A percentile compares a stretch with the other conserved stretches of the same genome.
Evolutionary conservation across 1,284 basidiomycete genomes (phyloP).

Genomic region (Takashimella koratensis): DNA sequence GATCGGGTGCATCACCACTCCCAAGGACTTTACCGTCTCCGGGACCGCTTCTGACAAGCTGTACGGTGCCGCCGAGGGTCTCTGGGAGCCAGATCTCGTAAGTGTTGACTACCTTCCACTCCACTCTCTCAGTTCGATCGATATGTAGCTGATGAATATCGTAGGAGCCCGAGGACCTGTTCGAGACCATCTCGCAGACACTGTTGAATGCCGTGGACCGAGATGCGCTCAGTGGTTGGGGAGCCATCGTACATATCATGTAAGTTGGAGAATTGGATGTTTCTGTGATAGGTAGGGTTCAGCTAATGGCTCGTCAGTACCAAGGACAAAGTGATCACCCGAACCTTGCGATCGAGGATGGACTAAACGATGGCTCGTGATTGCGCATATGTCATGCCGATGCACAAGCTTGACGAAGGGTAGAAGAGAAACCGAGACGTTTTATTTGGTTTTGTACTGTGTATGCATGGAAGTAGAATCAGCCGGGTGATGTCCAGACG

Average conservation of each 20-base stretch:
- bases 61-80: conserved; percentile 94
- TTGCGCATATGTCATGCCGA: no score
- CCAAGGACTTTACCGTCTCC: conserved; percentile 87
- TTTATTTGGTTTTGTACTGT: no score
- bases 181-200: conserved; percentile 97
- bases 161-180: conserved; percentile 86
- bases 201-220: conserved; percentile 92
- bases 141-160: no score
- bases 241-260: conserved; percentile 92
- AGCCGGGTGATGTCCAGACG: no score
- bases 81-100: conserved; percentile 94
- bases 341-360: conserved; percentile 85
- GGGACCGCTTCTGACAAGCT: conserved; percentile 92
- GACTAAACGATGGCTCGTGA: conserved; percentile 56
- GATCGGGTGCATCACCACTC: conserved; percentile 71
- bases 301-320: conserved; percentile 56
- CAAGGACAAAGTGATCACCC: conserved; percentile 77
- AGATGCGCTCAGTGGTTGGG: conserved; percentile 97
- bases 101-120: conserved; percentile 18
- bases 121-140: neutral
- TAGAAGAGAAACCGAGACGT: no score
- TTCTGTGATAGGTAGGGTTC: no score
- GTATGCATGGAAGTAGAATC: no score
- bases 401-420: no score
- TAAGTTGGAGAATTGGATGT: no score